These are phyloP conservation scores for Oryza longistaminata DNA, from an alignment of 176 grass and related monocot species.

Conservation along the genomic window DNA sequence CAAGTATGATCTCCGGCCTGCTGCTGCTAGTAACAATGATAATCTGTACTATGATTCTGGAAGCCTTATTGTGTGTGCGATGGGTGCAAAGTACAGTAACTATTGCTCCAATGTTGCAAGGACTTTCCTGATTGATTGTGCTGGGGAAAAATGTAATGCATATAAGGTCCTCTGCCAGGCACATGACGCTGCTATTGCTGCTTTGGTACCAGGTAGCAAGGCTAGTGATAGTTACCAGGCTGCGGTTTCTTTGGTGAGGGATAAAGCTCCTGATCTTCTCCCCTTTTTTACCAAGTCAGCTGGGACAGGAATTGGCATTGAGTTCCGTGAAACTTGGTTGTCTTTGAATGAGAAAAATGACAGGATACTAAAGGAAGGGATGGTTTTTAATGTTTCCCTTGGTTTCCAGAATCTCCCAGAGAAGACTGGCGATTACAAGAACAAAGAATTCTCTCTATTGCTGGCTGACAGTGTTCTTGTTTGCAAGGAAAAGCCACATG, in stretches of 20 bases:
- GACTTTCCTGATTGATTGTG: constrained; percentile 69
- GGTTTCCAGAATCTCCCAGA: constrained; percentile 71
- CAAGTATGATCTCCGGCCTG: constrained; percentile 70
- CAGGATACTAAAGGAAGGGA: constrained; percentile 50
- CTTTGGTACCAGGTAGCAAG: constrained; percentile 48
- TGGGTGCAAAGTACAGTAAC: constrained; percentile 67
- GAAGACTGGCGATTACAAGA: constrained; percentile 47
- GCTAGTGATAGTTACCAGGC: constrained; percentile 54
- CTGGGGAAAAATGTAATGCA: constrained; percentile 51
- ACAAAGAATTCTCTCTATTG: constrained; percentile 56
- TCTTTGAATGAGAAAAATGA: constrained; percentile 68
- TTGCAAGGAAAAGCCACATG: constrained; percentile 51
- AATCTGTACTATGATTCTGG: constrained; percentile 67
- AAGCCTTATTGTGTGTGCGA: constrained; percentile 77
- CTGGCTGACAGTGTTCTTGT: constrained; percentile 78
- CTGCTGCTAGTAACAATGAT: constrained; percentile 69
- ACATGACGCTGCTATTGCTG: constrained; percentile 60
- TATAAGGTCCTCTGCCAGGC: constrained; percentile 68
- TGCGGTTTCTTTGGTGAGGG: constrained; percentile 49
- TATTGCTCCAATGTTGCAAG: constrained; percentile 86
- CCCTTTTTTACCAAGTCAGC: constrained; percentile 59
- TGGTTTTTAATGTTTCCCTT: constrained; percentile 85
- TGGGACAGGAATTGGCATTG: constrained; percentile 77
- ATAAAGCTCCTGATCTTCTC: constrained; percentile 65
- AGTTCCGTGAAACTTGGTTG: constrained; percentile 71